These are phyloP conservation scores for Acanthamoeba sp. DNA, from an alignment of 208 protist genomes.

Conservation along the genomic window DNA sequence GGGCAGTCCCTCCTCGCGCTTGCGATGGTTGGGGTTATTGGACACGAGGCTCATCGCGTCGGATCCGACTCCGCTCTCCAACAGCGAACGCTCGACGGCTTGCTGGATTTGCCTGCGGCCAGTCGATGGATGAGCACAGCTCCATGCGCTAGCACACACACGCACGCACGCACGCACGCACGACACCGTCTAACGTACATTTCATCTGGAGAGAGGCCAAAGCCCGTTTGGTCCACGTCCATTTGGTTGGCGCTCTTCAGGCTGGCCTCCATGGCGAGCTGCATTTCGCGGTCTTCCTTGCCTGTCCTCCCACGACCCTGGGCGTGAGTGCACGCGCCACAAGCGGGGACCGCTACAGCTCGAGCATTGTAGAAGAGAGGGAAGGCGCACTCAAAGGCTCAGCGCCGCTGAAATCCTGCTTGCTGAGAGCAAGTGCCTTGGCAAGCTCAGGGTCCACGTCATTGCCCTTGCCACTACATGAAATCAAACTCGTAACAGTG, in stretches of 20 bases:
- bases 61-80: not conserved
- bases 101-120: conserved; percentile 22
- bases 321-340: not conserved
- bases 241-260: conserved; percentile 30
- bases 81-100: conserved; percentile 25
- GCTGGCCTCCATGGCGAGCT: conserved; percentile 16
- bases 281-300: conserved; percentile 24
- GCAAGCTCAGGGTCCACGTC: not conserved
- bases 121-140: too few species aligned
- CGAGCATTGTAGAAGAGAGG: not conserved
- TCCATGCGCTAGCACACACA: too few species aligned
- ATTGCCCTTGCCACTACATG: not conserved
- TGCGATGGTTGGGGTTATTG: conserved; percentile 70
- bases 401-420: not conserved
- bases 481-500: not conserved
- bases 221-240: conserved; percentile 34
- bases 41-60: conserved; percentile 10
- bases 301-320: not conserved
- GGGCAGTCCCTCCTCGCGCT: conserved; percentile 67
- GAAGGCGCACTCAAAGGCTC: not conserved
- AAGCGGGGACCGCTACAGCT: not conserved
- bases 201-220: conserved; percentile 36
- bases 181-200: not conserved
- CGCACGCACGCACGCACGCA: not conserved
- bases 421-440: not conserved